These are phyloP conservation scores for Bacterosira constricta DNA, from an alignment of 108 stramenopile species.

Conservation along the genomic window DNA sequence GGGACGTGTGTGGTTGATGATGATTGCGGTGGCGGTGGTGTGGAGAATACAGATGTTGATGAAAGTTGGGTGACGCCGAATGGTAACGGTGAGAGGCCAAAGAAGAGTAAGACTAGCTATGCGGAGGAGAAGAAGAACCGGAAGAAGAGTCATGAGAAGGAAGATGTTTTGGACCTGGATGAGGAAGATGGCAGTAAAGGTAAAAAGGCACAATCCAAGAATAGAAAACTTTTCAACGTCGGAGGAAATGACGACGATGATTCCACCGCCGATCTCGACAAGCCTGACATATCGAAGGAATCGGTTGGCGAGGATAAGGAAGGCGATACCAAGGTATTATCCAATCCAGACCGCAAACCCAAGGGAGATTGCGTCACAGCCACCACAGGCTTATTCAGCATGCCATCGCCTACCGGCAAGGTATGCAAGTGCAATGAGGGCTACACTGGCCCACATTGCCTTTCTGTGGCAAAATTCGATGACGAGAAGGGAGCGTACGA, in stretches of 20 bases:
- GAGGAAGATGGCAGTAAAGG: slow-evolving; percentile 4
- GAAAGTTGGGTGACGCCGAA: not conserved
- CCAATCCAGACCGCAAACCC: slow-evolving; percentile 28
- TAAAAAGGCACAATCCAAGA: not conserved
- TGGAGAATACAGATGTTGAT: slow-evolving; percentile 38
- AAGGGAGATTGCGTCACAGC: slow-evolving; percentile 38
- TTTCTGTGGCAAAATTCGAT: slow-evolving; percentile 70
- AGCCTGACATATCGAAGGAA: slow-evolving; percentile 30
- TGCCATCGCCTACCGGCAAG: slow-evolving; percentile 11
- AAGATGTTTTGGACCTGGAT: slow-evolving; percentile 49
- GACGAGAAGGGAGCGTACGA: slow-evolving; percentile 63
- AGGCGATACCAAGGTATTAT: slow-evolving; percentile 10
- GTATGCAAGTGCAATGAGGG: slow-evolving; percentile 80
- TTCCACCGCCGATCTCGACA: slow-evolving; percentile 7
- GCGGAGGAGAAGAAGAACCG: no score
- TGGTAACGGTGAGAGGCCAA: not conserved
- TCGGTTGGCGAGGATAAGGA: slow-evolving; percentile 9
- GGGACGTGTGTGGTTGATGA: slow-evolving; percentile 68
- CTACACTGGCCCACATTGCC: slow-evolving; percentile 81
- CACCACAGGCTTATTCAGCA: slow-evolving; percentile 37
- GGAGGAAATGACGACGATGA: slow-evolving; percentile 1
- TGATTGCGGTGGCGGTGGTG: slow-evolving; percentile 76
- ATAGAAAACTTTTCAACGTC: not conserved
- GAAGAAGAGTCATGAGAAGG: slow-evolving; percentile 10
- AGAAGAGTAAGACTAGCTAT: no score